phyloP scores from a whole-genome alignment of 2,329 filamentous ascomycete species.

The Aspergillus sp. region DNA sequence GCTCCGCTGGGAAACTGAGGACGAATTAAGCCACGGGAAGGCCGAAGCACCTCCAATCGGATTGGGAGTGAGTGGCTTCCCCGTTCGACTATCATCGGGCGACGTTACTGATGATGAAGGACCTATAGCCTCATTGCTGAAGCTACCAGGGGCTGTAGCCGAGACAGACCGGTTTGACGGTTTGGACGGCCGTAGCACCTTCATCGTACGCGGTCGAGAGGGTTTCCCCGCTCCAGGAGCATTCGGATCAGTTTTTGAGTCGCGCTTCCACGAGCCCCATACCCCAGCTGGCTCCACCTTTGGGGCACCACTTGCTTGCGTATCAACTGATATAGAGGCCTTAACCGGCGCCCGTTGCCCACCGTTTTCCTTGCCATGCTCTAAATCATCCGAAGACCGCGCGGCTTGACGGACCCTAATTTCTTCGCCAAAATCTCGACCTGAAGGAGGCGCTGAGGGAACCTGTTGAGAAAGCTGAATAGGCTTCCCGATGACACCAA shows the following conservation, averaged over 20 bases:
- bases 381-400: constrained; percentile 8
- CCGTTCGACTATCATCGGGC: constrained; percentile 30
- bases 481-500: constrained; percentile 36
- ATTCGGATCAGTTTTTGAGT: constrained; percentile 31
- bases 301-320: constrained; percentile 25
- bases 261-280: constrained; percentile 70
- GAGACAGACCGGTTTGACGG: constrained; percentile 44
- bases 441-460: constrained; percentile 27
- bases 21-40: constrained; percentile 81
- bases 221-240: constrained; percentile 61
- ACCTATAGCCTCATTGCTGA: constrained; percentile 13
- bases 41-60: constrained; percentile 90
- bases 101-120: constrained; percentile 19
- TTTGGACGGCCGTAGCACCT: constrained; percentile 80
- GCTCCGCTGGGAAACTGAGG: constrained; percentile 22
- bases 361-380: constrained; percentile 13
- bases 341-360: constrained; percentile 21
- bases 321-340: constrained; percentile 29
- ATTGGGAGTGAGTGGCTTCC: constrained; percentile 65
- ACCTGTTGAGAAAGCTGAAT: constrained; percentile 23
- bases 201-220: constrained; percentile 70
- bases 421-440: constrained; percentile 24
- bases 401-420: constrained; percentile 24
- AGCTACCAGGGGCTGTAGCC: constrained; percentile 16
- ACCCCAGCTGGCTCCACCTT: constrained; percentile 54